Evolutionary conservation across 805 yeast genomes (phyloP).

Genomic region (Myxozyma neglecta): DNA sequence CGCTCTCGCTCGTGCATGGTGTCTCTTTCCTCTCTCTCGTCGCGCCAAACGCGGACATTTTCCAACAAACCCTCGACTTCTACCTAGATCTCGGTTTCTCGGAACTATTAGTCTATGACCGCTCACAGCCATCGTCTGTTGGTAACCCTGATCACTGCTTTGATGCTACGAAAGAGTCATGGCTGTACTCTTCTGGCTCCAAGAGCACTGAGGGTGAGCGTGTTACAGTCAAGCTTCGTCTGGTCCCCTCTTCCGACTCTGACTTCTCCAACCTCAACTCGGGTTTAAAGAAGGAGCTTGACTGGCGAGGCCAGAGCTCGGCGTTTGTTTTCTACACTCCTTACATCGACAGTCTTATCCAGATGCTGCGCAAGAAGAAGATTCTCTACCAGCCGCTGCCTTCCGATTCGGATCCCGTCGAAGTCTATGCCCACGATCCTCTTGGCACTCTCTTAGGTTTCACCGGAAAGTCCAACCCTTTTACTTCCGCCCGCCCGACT

Average conservation of each 20-base stretch:
- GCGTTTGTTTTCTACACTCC: slow-evolving; percentile 51
- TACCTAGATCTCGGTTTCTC: slow-evolving; percentile 52
- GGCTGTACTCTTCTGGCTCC: slow-evolving; percentile 40
- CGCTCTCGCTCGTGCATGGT: slow-evolving; percentile 51
- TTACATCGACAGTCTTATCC: slow-evolving; percentile 44
- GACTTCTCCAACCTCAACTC: slow-evolving; percentile 26
- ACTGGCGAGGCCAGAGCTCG: slow-evolving; percentile 53
- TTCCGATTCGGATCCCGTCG: slow-evolving; percentile 69
- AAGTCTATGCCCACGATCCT: slow-evolving; percentile 78
- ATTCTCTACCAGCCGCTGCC: slow-evolving; percentile 62
- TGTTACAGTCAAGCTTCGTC: slow-evolving; percentile 33
- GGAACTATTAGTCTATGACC: slow-evolving; percentile 42
- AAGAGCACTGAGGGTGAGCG: slow-evolving; percentile 39
- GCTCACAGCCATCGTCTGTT: slow-evolving; percentile 23
- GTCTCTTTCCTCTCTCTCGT: slow-evolving; percentile 53
- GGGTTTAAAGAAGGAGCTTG: slow-evolving; percentile 36
- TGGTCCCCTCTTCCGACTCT: slow-evolving; percentile 18
- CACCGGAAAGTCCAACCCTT: slow-evolving; percentile 49
- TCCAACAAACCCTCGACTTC: slow-evolving; percentile 53
- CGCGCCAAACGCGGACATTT: slow-evolving; percentile 52
- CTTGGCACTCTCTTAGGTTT: slow-evolving; percentile 81
- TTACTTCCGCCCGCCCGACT: slow-evolving; percentile 24
- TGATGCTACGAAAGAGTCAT: slow-evolving; percentile 34
- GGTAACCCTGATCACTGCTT: slow-evolving; percentile 31
- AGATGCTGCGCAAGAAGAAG: slow-evolving; percentile 39